phyloP scores from a whole-genome alignment of 2,329 filamentous ascomycete genomes.

The Leptographium lundbergii region DNA sequence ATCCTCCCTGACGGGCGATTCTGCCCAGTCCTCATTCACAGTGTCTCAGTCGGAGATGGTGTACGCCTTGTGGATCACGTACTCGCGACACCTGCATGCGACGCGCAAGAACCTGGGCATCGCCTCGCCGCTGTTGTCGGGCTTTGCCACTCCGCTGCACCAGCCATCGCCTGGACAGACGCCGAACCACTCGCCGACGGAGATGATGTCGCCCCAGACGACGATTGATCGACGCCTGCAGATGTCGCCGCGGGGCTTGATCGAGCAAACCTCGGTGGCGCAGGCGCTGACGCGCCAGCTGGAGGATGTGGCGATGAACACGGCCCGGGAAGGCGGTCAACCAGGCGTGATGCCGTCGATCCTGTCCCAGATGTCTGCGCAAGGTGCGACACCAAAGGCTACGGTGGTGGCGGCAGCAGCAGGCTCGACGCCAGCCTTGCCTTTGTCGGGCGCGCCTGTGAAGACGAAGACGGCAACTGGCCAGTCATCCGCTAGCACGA shows the following conservation, averaged over 20 bases:
- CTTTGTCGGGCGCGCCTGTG: neutral
- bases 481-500: neutral
- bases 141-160: conserved; percentile 57
- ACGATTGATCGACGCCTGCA: conserved; percentile 20
- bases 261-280: conserved; percentile 23
- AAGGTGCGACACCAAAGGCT: neutral
- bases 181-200: conserved; percentile 41
- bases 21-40: conserved; percentile 29
- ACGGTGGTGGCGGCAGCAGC: neutral
- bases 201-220: conserved; percentile 40
- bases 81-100: conserved; percentile 83
- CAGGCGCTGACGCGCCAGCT: conserved; percentile 42
- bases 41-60: conserved; percentile 60
- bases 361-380: neutral
- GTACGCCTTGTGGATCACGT: conserved; percentile 94
- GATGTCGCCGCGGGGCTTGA: conserved; percentile 32
- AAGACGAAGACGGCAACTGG: neutral
- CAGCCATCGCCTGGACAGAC: conserved; percentile 70
- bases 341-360: neutral
- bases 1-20: conserved; percentile 5
- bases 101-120: conserved; percentile 46
- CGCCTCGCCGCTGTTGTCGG: conserved; percentile 51
- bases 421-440: neutral
- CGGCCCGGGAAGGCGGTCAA: conserved; percentile 31
- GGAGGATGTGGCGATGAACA: conserved; percentile 41